Evolutionary conservation across 192 early-diverging fungal species (phyloP).

Genomic region (Umbelopsis vinacea): DNA sequence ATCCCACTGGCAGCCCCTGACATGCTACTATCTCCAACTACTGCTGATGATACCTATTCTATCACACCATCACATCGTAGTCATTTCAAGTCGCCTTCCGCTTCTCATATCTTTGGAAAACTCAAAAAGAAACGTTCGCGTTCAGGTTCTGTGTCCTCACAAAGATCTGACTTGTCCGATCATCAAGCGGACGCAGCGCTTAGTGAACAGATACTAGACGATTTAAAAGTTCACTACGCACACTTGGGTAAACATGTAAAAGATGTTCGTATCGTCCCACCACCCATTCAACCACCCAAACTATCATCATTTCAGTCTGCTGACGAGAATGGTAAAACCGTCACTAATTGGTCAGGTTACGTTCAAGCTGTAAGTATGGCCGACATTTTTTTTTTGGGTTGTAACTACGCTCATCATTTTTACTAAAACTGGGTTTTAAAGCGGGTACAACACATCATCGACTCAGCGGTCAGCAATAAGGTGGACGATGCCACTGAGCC

Average conservation of each 20-base stretch:
- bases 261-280: slow-evolving; percentile 24
- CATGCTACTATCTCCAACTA: not conserved
- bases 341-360: slow-evolving; percentile 27
- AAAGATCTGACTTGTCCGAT: slow-evolving; percentile 8
- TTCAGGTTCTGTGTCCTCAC: slow-evolving; percentile 3
- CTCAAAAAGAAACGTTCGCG: slow-evolving; percentile 23
- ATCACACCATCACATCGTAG: not conserved
- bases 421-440: not conserved
- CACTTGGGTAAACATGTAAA: slow-evolving; percentile 35
- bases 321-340: slow-evolving; percentile 12
- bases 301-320: not conserved
- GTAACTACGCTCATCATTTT: not conserved
- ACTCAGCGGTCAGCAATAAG: slow-evolving; percentile 21
- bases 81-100: not conserved
- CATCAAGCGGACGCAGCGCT: not conserved
- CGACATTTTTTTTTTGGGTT: not conserved
- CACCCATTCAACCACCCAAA: not conserved
- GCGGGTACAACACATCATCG: slow-evolving; percentile 28
- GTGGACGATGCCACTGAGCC: slow-evolving; percentile 21
- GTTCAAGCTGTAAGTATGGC: slow-evolving; percentile 19
- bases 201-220: not conserved
- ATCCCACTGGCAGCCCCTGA: not conserved
- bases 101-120: slow-evolving; percentile 10
- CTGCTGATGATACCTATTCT: not conserved
- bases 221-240: slow-evolving; percentile 20